Evolutionary conservation across 2,329 filamentous ascomycete species (phyloP).

Genomic region (Aspergillus glaucus): DNA sequence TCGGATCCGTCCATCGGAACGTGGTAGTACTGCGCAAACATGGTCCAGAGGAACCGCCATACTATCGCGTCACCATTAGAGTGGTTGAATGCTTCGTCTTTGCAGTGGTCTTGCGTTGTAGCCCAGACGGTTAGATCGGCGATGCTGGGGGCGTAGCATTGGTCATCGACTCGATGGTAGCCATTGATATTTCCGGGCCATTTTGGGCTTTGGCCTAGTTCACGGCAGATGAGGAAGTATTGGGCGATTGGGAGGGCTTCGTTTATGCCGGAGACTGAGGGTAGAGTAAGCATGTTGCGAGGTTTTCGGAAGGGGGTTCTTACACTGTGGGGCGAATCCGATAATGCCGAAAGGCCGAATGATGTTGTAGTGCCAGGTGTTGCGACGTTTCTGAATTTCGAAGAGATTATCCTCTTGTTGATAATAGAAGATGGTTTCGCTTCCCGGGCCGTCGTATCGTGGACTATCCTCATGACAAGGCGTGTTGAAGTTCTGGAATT

Average conservation of each 20-base stretch:
- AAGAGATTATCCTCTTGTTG: constrained; percentile 2
- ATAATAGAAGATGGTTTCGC: constrained; percentile 2
- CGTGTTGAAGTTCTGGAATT: too few species aligned
- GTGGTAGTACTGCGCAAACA: constrained; percentile 1
- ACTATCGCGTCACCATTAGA: constrained; percentile 1
- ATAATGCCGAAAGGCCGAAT: constrained; percentile 3
- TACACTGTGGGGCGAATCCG: constrained; percentile 2
- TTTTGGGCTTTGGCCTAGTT: background rate
- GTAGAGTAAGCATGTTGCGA: background rate
- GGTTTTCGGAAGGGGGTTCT: background rate
- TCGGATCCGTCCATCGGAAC: background rate
- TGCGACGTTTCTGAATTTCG: background rate
- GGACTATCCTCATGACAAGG: background rate
- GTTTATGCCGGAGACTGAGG: background rate
- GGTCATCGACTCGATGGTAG: constrained; percentile 2
- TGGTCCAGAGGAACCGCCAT: background rate
- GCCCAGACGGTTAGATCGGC: constrained; percentile 4
- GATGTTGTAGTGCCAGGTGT: constrained; percentile 2
- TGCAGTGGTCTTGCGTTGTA: background rate
- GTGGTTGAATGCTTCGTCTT: constrained; percentile 5
- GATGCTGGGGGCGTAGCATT: constrained; percentile 1
- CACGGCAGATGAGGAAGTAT: constrained; percentile 3
- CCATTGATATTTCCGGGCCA: constrained; percentile 3
- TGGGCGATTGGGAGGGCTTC: constrained; percentile 1
- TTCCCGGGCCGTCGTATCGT: background rate